Base-by-base conservation (phyloP, 768 basidiomycete species). In the Mycena latifolia region DNA sequence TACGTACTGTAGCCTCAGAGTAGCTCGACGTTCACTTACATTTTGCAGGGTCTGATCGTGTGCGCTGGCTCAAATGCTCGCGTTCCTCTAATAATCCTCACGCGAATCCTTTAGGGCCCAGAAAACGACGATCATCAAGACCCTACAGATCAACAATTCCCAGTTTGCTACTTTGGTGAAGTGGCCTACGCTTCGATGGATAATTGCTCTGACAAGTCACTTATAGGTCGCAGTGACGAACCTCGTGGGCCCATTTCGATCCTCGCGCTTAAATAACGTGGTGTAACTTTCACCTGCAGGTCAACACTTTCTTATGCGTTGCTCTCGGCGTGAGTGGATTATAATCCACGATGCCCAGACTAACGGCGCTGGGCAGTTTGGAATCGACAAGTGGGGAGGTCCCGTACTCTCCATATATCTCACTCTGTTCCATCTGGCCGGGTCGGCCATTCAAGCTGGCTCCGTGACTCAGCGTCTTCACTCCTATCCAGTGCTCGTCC, bases 61-160 rank as follows among this genome's bases (percentile, higher is more conserved):
- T 46, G 41, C 41, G 41, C 41, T 43, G 3, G 20, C 10, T n/a
- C 41, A 25, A 25, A 22, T 25, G 15, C 22, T 25, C 10, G 2
- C 20, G n/a, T 45, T 22, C n/a, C 43, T 50, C 27, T 47, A 35
- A 62, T 39, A n/a, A 12, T 41, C 46, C 50, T 41, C 22, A 53
- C 50, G 39, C 59, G 12, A 58, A 18, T 17, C 55, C 24, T 27
- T 63, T 55, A 81, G 80, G 25, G 71, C 81, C 2, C 67, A 80
- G 60, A 82, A 81, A 69, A 82, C 81, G 10, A 82, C 81, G 10
- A 81, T 82, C 71, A 79, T 81, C 59, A 78, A 78, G 39, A 76
- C 80, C 67, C 75, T 78, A 2, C 66, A 81, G 31, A 81, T 82
- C 72, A 82, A 82, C 71, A 82, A 82, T 68, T 81, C 81, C 4